Percentiles rank a stretch among this genome's conserved stretches.
Evolutionary conservation across 306 rosid species (phyloP).

Genomic region (Lathyrus sativus): DNA sequence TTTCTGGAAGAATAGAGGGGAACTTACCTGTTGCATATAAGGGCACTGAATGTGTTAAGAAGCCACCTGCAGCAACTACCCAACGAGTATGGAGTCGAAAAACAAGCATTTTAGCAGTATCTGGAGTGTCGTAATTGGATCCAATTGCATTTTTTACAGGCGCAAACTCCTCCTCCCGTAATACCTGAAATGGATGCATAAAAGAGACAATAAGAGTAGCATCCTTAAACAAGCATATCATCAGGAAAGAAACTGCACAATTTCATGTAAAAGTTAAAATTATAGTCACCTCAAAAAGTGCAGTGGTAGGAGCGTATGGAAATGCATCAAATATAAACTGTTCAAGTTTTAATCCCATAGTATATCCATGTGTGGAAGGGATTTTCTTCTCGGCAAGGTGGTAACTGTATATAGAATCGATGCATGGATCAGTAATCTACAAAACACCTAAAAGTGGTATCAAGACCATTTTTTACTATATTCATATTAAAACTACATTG

Average conservation of each 20-base stretch:
- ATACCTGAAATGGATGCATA: conserved; percentile 56
- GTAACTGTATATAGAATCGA: conserved; percentile 60
- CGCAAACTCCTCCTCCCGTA: conserved; percentile 96
- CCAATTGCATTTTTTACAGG: conserved; percentile 95
- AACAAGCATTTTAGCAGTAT: conserved; percentile 89
- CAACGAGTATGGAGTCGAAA: conserved; percentile 97
- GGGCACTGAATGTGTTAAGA: conserved; percentile 97
- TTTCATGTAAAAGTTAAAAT: conserved; percentile 11
- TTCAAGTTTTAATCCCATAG: conserved; percentile 83
- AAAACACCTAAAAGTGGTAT: conserved; percentile 19
- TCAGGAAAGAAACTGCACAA: conserved; percentile 22
- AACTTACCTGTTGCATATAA: conserved; percentile 82
- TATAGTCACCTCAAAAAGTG: conserved; percentile 84
- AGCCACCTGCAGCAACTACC: conserved; percentile 99
- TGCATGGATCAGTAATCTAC: conserved; percentile 35
- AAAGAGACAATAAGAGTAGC: conserved; percentile 27
- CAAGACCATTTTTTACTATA: conserved; percentile 13
- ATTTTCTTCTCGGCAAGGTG: conserved; percentile 98
- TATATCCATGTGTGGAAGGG: conserved; percentile 80
- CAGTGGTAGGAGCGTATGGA: conserved; percentile 97
- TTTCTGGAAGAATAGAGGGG: conserved; percentile 10
- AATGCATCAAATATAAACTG: conserved; percentile 96
- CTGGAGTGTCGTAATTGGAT: conserved; percentile 92
- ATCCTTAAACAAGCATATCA: conserved; percentile 24
- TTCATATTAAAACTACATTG: conserved; percentile 12